These are phyloP conservation scores for Dipteronia dyeriana DNA, from an alignment of 345 rosid genomes.

Conservation along the genomic window DNA sequence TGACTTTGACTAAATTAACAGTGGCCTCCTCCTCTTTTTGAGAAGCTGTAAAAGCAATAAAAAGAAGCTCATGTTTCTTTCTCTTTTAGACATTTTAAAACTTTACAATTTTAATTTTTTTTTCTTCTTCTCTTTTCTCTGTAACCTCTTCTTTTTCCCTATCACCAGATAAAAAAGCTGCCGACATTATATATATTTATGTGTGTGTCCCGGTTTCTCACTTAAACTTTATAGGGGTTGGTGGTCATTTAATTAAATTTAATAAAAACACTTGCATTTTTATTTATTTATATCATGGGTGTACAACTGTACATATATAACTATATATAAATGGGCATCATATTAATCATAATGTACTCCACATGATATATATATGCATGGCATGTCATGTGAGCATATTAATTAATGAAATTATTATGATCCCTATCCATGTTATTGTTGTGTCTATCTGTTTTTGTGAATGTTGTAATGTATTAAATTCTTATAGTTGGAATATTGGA, in stretches of 20 bases:
- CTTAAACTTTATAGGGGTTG: not conserved
- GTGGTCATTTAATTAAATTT: not conserved
- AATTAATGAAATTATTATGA: not conserved
- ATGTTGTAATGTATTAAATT: not conserved
- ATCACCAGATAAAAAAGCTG: constrained; percentile 5
- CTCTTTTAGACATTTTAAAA: not conserved
- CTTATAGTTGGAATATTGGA: not conserved
- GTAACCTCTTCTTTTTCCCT: not conserved
- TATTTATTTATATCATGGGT: not conserved
- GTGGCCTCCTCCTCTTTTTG: not conserved
- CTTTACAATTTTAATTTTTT: not conserved
- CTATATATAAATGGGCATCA: not conserved
- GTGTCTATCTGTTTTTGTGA: not conserved
- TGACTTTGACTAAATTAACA: constrained; percentile 14
- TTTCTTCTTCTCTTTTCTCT: not conserved
- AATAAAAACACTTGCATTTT: not conserved
- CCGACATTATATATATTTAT: not conserved
- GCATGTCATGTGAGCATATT: not conserved
- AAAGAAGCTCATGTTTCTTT: not conserved
- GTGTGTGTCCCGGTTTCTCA: not conserved
- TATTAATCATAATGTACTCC: constrained; percentile 3
- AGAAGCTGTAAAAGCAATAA: constrained; percentile 6
- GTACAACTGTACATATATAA: not conserved
- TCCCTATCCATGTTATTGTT: not conserved
- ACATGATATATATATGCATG: not conserved